These are phyloP conservation scores for Prunus mongolica DNA, from an alignment of 306 rosid genomes.

Conservation along the genomic window DNA sequence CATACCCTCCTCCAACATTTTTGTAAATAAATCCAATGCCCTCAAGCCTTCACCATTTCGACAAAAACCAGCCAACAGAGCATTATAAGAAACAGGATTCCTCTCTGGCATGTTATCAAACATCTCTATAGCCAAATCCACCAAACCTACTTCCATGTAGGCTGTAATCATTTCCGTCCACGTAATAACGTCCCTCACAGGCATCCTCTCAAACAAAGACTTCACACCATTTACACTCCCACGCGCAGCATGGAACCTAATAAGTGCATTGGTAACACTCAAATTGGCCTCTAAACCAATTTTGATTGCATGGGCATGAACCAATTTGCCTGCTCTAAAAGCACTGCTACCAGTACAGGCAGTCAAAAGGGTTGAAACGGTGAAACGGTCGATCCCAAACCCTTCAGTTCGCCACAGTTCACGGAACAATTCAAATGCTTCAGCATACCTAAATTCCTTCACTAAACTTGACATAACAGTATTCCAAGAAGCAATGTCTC, in stretches of 20 bases:
- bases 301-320: conserved; percentile 66
- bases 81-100: conserved; percentile 52
- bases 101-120: conserved; percentile 68
- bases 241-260: conserved; percentile 52
- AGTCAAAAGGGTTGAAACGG: conserved; percentile 58
- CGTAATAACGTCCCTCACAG: conserved; percentile 56
- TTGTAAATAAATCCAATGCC: conserved; percentile 51
- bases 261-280: conserved; percentile 71
- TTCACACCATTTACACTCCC: conserved; percentile 45
- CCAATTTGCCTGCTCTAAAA: conserved; percentile 45
- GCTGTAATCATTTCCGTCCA: conserved; percentile 68
- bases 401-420: conserved; percentile 38
- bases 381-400: conserved; percentile 45
- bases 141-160: conserved; percentile 61
- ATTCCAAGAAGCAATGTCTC: conserved; percentile 76
- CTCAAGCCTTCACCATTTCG: conserved; percentile 50
- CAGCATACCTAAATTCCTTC: conserved; percentile 36
- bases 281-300: conserved; percentile 53
- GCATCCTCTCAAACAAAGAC: conserved; percentile 57
- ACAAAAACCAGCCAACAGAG: conserved; percentile 73
- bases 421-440: conserved; percentile 46
- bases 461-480: conserved; percentile 49
- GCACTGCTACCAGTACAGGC: conserved; percentile 45
- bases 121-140: conserved; percentile 48
- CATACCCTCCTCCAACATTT: conserved; percentile 48